Percentiles rank a stretch among this genome's conserved stretches.
Evolutionary conservation across 1,284 basidiomycete species (phyloP).

Genomic region (Ceratobasidium theobromae): DNA sequence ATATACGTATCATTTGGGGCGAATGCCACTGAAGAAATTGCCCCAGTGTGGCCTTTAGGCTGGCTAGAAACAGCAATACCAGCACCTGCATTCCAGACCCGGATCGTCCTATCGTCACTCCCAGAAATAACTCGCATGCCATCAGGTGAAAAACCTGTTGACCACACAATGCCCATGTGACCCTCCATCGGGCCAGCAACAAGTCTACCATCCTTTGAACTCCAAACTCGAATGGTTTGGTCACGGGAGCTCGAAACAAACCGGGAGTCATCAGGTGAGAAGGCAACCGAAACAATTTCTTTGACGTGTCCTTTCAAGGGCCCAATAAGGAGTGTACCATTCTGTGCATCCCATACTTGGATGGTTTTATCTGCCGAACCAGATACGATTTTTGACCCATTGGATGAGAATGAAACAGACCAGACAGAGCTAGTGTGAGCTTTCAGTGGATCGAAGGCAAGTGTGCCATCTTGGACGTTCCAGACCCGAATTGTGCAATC

Average conservation of each 20-base stretch:
- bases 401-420: neutral
- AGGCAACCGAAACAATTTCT: neutral
- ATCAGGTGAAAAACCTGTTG: neutral
- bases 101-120: neutral
- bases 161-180: neutral
- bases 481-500: neutral
- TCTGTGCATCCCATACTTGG: neutral
- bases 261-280: neutral
- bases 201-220: too few relatives aligned
- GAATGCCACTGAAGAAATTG: too few relatives aligned
- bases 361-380: neutral
- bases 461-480: neutral
- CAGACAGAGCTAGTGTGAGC: neutral
- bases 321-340: neutral
- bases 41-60: too few relatives aligned
- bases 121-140: too few relatives aligned
- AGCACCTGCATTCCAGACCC: neutral
- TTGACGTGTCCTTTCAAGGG: neutral
- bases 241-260: neutral
- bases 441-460: neutral
- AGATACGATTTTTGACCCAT: neutral
- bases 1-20: too few relatives aligned
- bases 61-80: too few relatives aligned
- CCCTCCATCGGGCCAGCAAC: neutral
- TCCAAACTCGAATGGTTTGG: neutral